Evolutionary conservation across 2,329 filamentous ascomycete species (phyloP), one percentile per base, ranked within the genome.

Genomic region (Ambrosiella cleistominuta): DNA sequence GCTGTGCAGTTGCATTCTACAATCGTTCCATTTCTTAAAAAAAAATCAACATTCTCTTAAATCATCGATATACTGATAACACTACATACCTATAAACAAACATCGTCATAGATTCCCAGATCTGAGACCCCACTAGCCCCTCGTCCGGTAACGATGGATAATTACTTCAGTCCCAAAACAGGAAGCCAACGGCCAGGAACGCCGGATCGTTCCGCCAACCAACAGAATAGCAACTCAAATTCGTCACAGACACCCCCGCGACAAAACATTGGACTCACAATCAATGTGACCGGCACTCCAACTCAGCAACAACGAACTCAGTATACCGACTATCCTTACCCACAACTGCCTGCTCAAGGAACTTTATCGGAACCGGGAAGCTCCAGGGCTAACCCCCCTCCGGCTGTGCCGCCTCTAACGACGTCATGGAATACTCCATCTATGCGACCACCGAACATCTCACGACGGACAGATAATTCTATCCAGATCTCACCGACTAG

Each of bases 401-500:
- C 59, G 62, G 69, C 7, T 67, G 68, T 47, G 67, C 68, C 60
- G 65, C 59, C 59, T 11, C 44, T 61, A 3, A 61, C 59, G 12
- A 61, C 59, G 39, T 61, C 59, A 19, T 61, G 59, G 59, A 45
- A 52, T 2, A 56, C 42, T 15, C 53, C 56, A 19, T 53, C 56
- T 40, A 47, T 12, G 7, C 51, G 8, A 45, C 69, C 50, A 15
- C 58, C 13, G 19, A 47, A 45, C 7, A 52, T 69, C 49, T 19
- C 59, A 2, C 19, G 53, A 50, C 39, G 12, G 17, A 38, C 45
- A 11, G 40, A 37, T 35, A 13, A 15, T 11, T 44, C 52, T 6
- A 81, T 62, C 68, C 70, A 12, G 42, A 70, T 73, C 44, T 77
- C 73, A 42, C 67, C 81, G 53, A 54, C 52, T n/a, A 77, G 79